These are phyloP conservation scores for Agapanthus africanus DNA, from an alignment of 106 monocot genomes.

Conservation along the genomic window DNA sequence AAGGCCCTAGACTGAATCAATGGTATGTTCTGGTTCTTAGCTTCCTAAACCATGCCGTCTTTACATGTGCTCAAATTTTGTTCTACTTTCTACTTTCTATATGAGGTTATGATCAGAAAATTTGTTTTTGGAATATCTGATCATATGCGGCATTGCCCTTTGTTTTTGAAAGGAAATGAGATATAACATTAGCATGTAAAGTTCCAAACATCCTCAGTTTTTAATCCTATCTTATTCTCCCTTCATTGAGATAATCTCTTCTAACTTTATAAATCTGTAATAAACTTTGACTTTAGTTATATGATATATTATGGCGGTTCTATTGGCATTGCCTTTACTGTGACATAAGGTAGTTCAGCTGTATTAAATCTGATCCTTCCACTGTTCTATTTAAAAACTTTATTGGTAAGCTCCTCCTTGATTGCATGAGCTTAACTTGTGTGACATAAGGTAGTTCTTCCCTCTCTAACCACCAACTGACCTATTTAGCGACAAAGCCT, in stretches of 20 bases:
- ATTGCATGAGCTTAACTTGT: background rate
- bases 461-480: background rate
- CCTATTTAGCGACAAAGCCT: background rate
- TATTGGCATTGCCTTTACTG: background rate
- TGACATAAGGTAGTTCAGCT: slow-evolving; percentile 1
- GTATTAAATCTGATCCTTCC: background rate
- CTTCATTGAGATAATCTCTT: no score
- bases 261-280: no score
- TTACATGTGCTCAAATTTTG: background rate
- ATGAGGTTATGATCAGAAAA: background rate
- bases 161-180: background rate
- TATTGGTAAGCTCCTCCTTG: no score
- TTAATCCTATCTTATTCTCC: no score
- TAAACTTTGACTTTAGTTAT: background rate
- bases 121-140: background rate
- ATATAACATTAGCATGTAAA: no score
- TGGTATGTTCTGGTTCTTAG: background rate
- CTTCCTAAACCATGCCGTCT: background rate
- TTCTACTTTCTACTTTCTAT: background rate
- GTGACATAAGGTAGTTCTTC: background rate
- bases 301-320: background rate
- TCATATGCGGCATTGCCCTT: background rate
- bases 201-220: no score
- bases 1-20: background rate
- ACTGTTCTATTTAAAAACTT: background rate